A percentile compares a stretch with the other conserved stretches of the same genome.
phyloP scores from a whole-genome alignment of 2,329 filamentous ascomycete species.

The Cadophora luteo-olivacea region DNA sequence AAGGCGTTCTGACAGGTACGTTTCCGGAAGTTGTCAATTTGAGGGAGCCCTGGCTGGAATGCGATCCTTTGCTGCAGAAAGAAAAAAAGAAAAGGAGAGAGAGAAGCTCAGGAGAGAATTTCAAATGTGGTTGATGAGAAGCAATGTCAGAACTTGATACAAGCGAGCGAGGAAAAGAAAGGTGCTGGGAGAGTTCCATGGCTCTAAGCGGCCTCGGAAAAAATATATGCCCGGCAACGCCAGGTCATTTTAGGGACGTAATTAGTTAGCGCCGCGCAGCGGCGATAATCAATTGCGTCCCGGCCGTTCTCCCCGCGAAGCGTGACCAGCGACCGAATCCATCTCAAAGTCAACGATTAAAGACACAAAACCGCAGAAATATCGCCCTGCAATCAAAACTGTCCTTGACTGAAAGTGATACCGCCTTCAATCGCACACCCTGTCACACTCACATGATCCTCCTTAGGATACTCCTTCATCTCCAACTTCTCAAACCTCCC shows the following conservation, averaged over 20 bases:
- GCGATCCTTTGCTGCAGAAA: no score
- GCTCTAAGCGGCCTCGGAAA: not conserved
- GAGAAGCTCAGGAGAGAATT: no score
- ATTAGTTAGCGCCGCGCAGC: no score
- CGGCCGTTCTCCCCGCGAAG: no score
- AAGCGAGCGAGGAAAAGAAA: not conserved
- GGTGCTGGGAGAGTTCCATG: not conserved
- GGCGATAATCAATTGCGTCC: no score
- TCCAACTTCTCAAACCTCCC: slow-evolving; percentile 1
- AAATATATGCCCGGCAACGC: not conserved
- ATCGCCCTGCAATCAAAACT: not conserved
- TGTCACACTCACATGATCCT: slow-evolving; percentile 19
- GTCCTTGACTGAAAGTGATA: slow-evolving; percentile 6
- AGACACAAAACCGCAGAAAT: no score
- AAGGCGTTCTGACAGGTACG: not conserved
- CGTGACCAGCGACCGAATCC: no score
- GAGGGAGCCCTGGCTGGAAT: not conserved
- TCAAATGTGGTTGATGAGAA: no score
- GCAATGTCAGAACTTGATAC: not conserved
- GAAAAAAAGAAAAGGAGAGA: no score
- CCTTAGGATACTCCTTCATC: slow-evolving; percentile 15
- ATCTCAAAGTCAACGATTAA: not conserved
- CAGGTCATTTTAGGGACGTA: no score
- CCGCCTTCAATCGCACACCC: slow-evolving; percentile 15
- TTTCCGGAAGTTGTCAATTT: not conserved